Evolutionary conservation across 345 rosid genomes (phyloP).

Genomic region (Pistacia integerrima): DNA sequence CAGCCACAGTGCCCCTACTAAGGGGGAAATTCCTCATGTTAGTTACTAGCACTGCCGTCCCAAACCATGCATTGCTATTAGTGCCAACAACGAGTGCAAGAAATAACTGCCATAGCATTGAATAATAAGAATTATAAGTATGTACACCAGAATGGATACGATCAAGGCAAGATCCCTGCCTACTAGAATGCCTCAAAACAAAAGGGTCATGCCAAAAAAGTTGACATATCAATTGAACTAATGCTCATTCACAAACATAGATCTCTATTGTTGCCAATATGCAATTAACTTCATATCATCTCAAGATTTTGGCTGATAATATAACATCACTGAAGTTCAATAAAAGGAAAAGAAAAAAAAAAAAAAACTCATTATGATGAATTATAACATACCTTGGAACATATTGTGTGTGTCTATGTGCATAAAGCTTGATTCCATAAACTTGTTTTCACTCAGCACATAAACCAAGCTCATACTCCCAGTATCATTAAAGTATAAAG

Average conservation of each 20-base stretch:
- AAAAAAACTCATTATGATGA: neutral
- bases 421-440: neutral
- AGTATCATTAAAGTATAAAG: neutral
- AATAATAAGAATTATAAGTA: slow-evolving; percentile 1
- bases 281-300: neutral
- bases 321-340: neutral
- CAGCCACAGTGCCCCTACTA: slow-evolving; percentile 78
- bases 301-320: neutral
- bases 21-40: slow-evolving; percentile 94
- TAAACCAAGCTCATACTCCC: neutral
- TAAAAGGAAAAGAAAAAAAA: neutral
- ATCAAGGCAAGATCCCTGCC: neutral
- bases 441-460: slow-evolving; percentile 1
- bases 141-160: neutral
- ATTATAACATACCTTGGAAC: neutral
- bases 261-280: neutral
- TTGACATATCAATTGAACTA: neutral
- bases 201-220: neutral
- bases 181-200: neutral
- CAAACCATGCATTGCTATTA: slow-evolving; percentile 85
- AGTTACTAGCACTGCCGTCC: slow-evolving; percentile 86
- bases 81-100: slow-evolving; percentile 70
- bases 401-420: neutral
- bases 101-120: slow-evolving; percentile 61
- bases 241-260: neutral